Conservation (phyloP, 306 rosid genomes). For the Purshia tridentata region DNA sequence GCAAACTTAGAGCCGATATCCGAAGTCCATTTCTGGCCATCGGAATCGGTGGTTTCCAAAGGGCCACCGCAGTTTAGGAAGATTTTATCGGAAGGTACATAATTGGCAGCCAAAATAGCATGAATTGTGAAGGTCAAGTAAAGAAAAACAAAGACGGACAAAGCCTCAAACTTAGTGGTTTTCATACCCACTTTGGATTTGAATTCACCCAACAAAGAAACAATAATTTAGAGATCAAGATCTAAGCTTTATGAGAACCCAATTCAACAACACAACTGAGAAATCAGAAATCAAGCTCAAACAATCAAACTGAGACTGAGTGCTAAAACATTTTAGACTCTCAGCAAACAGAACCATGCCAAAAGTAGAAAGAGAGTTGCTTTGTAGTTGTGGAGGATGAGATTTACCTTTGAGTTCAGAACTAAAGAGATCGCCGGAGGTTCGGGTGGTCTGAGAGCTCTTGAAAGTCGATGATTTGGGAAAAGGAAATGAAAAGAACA, state of each 20-base stretch:
- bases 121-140: slow-evolving; percentile 36
- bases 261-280: background rate
- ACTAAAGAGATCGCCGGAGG: background rate
- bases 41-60: slow-evolving; percentile 39
- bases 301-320: background rate
- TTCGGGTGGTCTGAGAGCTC: background rate
- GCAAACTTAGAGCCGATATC: slow-evolving; percentile 60
- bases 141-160: slow-evolving; percentile 23
- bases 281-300: slow-evolving; percentile 8
- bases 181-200: slow-evolving; percentile 22
- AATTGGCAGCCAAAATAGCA: slow-evolving; percentile 44
- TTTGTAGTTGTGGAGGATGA: no score
- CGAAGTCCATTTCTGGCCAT: slow-evolving; percentile 65
- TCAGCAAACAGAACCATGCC: background rate
- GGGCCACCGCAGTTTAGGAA: slow-evolving; percentile 82
- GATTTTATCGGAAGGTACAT: slow-evolving; percentile 58
- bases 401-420: background rate
- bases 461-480: background rate
- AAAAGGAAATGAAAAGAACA: background rate
- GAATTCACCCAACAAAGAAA: background rate
- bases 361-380: background rate
- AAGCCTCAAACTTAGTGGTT: slow-evolving; percentile 18
- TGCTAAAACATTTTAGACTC: background rate
- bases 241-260: background rate
- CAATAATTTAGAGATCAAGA: background rate